Evolutionary conservation across 345 rosid species (phyloP).

Genomic region (Lagerstroemia speciosa): DNA sequence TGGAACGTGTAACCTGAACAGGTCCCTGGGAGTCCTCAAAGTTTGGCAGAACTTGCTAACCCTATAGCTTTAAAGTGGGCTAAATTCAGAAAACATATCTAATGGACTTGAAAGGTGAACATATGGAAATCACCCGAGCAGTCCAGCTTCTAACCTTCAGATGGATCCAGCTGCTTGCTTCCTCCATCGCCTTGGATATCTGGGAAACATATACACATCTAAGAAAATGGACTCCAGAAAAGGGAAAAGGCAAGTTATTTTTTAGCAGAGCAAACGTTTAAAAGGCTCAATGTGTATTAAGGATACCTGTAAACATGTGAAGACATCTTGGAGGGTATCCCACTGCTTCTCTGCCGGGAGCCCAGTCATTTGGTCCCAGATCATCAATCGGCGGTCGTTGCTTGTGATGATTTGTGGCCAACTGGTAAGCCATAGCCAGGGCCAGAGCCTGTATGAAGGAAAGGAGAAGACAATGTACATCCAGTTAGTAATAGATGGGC

Average conservation of each 20-base stretch:
- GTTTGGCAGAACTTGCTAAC: too few relatives aligned
- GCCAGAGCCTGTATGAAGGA: conserved; percentile 57
- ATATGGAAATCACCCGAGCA: not conserved
- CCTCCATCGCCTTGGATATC: not conserved
- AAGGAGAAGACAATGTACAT: not conserved
- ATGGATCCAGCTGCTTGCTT: not conserved
- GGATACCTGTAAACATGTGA: not conserved
- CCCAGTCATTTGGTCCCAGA: conserved; percentile 51
- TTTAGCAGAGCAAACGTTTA: not conserved
- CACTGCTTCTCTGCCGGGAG: conserved; percentile 32
- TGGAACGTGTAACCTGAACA: not conserved
- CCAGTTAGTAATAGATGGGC: not conserved
- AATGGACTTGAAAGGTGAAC: not conserved
- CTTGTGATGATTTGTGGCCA: conserved; percentile 59
- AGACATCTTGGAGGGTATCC: not conserved
- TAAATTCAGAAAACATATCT: too few relatives aligned
- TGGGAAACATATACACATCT: not conserved
- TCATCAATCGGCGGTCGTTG: conserved; percentile 64
- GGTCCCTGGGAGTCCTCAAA: not conserved
- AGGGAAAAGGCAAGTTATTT: not conserved
- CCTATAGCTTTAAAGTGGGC: too few relatives aligned
- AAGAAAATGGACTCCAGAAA: not conserved
- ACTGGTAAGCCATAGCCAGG: conserved; percentile 82
- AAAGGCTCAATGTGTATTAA: not conserved
- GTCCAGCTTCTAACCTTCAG: not conserved